Evolutionary conservation across 1,284 basidiomycete genomes (phyloP).

Genomic region (Mrakiaceae sp.): DNA sequence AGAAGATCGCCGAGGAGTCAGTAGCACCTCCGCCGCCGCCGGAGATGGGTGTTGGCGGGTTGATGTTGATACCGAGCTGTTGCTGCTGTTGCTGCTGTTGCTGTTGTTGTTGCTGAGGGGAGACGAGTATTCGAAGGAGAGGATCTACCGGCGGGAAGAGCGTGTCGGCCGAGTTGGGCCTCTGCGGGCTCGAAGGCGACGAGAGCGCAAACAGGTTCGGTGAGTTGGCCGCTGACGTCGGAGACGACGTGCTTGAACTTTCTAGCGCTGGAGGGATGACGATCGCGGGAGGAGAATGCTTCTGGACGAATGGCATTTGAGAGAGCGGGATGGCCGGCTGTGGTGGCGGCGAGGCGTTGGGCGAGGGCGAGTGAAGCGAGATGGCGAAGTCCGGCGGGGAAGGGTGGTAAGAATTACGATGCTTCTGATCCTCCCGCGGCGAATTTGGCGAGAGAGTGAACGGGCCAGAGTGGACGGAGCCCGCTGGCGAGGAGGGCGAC

Average conservation of each 20-base stretch:
- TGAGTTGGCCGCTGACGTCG: not conserved
- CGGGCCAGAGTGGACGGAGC: not conserved
- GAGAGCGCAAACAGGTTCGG: not conserved
- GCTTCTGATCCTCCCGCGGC: too few relatives aligned
- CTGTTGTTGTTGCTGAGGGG: not conserved
- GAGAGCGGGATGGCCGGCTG: not conserved
- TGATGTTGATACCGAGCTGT: not conserved
- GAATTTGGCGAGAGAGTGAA: too few relatives aligned
- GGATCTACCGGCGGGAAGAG: slow-evolving; percentile 8
- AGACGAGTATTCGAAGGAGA: not conserved
- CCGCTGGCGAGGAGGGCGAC: not conserved
- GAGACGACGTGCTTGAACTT: too few relatives aligned
- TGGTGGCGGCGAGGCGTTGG: not conserved
- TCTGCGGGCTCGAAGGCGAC: not conserved
- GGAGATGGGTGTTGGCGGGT: too few relatives aligned
- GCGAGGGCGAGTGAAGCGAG: not conserved
- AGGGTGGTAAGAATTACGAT: not conserved
- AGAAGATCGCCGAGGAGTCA: too few relatives aligned
- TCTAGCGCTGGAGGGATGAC: not conserved
- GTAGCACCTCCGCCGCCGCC: too few relatives aligned
- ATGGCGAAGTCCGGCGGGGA: not conserved
- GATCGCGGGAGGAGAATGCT: not conserved
- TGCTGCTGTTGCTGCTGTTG: not conserved
- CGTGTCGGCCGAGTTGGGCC: not conserved
- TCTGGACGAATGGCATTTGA: not conserved